Evolutionary conservation across 1,284 basidiomycete genomes (phyloP).

Genomic region (Chalciporus sp.): DNA sequence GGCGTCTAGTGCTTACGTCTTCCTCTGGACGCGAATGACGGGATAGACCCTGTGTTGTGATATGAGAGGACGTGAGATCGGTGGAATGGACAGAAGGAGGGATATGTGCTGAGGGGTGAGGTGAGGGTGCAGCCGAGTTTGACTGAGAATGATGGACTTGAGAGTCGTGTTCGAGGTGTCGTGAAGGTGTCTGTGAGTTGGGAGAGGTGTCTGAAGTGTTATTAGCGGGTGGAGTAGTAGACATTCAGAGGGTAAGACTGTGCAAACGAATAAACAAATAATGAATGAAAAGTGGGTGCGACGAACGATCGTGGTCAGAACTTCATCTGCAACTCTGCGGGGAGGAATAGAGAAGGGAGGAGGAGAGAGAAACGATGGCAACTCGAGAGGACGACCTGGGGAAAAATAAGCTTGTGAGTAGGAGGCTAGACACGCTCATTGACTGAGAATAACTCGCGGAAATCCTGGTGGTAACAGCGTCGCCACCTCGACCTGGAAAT

Average conservation of each 20-base stretch:
- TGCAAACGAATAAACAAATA: conserved; percentile 26
- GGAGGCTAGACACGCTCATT: not conserved
- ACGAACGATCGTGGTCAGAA: conserved; percentile 15
- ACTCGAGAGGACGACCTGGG: not conserved
- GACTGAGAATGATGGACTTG: conserved; percentile 1
- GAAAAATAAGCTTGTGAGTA: conserved; percentile 3
- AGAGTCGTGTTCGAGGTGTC: conserved; percentile 25
- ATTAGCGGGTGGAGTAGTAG: conserved; percentile 27
- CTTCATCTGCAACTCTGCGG: conserved; percentile 11
- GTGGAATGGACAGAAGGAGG: not conserved
- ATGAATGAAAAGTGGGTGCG: conserved; percentile 21
- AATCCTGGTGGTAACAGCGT: not conserved
- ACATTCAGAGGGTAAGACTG: conserved; percentile 20
- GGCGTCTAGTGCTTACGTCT: conserved; percentile 23
- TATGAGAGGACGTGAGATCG: conserved; percentile 14
- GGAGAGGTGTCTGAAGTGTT: conserved; percentile 19
- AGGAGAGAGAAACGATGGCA: not conserved
- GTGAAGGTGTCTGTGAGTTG: conserved; percentile 19
- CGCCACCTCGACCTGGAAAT: not conserved
- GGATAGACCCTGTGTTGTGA: conserved; percentile 13
- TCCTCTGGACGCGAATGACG: conserved; percentile 14
- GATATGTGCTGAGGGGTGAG: not conserved
- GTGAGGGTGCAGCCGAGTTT: not conserved
- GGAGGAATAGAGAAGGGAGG: not conserved
- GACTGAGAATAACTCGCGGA: conserved; percentile 2